Percentiles rank a stretch among this genome's conserved stretches.
Conservation (phyloP, 495 filamentous ascomycete species). For the Aspergillus panamensis region DNA sequence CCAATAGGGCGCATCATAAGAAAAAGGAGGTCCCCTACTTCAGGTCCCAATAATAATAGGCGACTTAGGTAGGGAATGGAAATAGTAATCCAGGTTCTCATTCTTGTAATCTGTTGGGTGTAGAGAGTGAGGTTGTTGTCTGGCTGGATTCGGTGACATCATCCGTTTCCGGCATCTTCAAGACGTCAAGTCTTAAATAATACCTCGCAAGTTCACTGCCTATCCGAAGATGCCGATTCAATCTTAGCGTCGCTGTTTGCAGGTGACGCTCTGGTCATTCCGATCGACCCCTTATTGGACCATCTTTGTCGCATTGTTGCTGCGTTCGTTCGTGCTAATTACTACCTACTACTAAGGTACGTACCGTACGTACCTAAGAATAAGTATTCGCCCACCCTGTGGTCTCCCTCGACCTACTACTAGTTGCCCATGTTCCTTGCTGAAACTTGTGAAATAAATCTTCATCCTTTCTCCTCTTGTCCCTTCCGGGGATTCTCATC, state of each 20-base stretch:
- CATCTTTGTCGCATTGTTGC: background rate
- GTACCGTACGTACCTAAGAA: no score
- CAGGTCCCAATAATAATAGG: no score
- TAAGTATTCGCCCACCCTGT: background rate
- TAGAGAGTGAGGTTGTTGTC: no score
- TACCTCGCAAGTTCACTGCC: no score
- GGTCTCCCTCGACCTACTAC: background rate
- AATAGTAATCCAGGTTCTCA: no score
- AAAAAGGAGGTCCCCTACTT: background rate
- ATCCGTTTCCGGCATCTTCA: background rate
- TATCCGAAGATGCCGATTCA: no score
- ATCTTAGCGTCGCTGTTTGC: no score
- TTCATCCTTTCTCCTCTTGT: background rate
- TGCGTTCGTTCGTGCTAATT: background rate
- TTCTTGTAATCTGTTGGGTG: no score
- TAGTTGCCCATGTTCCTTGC: slow-evolving; percentile 2
- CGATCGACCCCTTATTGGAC: background rate
- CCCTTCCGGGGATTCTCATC: background rate
- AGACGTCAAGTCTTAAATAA: background rate
- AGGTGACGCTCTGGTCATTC: background rate
- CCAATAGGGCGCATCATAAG: background rate
- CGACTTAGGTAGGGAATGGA: no score
- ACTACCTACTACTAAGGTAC: no score
- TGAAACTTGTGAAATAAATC: background rate
- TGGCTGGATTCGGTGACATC: background rate